Evolutionary conservation across 1,139 yeast genomes (phyloP), one percentile per base, ranked within the genome.

Genomic region (Sugiyamaella novakii): DNA sequence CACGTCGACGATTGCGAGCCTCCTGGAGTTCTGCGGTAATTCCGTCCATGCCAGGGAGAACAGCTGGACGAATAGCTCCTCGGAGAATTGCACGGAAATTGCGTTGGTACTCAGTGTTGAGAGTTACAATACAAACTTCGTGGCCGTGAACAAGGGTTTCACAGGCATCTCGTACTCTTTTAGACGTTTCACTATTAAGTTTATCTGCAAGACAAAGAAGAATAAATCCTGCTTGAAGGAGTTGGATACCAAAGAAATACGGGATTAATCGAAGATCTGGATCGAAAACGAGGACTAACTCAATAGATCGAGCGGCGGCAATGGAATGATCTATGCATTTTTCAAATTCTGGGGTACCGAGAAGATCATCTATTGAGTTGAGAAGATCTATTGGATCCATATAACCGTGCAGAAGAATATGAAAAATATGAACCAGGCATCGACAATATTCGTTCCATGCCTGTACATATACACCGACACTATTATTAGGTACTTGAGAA

Each of bases 101-200:
- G 14, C 67, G 60, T 50, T 65, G 68, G 39, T 65, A 65, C 43
- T 64, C 66, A 2, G 69, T 65, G 43, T 59, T 64, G 21, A 65
- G 57, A 5, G 68, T 65, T 17, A 61, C 65, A 39, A 64, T 62
- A 43, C 68, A 63, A n/a, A 63, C 68, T 43, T 65, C 69, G 42
- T 65, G 69, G 3, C 67, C 69, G 7, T 67, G 59, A 3, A 65
- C 65, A 33, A 64, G 55, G 3, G 58, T 54, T 46, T 65, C 68
- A 44, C 68, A 62, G 3, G 67, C 66, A 21, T 58, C 62, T 3
- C 63, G 57, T 18, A 66, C 64, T 28, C 63, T 67, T 17, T 60
- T 59, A 22, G 63, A 57, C 4, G 65, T 63, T 22, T 61, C 60
- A 3, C 56, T 54, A 29, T 59, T 68, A 15, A 61, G 58, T 28